A percentile compares a stretch with the other conserved stretches of the same genome.
Conservation (phyloP, 129 eudicot species). For the Centella asiatica region DNA sequence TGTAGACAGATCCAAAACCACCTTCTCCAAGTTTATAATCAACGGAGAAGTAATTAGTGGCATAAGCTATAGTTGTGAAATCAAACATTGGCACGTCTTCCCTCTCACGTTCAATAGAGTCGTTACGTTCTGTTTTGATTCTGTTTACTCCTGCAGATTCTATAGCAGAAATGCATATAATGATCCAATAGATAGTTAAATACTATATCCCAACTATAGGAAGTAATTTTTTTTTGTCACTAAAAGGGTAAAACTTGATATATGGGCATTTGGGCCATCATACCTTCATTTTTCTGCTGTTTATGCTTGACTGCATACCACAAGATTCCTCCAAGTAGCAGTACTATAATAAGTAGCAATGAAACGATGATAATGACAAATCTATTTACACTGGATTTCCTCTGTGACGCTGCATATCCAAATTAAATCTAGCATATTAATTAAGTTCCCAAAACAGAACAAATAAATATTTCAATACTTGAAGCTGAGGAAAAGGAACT, state of each 20-base stretch:
- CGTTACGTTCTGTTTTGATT: not conserved
- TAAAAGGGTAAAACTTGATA: too few relatives aligned
- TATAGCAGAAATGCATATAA: too few relatives aligned
- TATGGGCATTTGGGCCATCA: too few relatives aligned
- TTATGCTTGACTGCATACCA: not conserved
- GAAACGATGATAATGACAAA: not conserved
- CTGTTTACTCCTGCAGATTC: not conserved
- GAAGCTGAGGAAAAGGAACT: too few relatives aligned
- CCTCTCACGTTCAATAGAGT: not conserved
- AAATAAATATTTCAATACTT: too few relatives aligned
- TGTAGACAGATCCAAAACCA: constrained; percentile 6
- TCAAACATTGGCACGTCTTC: not conserved
- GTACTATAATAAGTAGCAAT: not conserved
- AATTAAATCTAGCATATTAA: too few relatives aligned
- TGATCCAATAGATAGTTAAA: too few relatives aligned
- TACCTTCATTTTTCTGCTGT: not conserved
- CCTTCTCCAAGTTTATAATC: constrained; percentile 1
- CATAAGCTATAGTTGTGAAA: not conserved
- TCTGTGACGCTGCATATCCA: not conserved
- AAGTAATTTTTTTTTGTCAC: too few relatives aligned
- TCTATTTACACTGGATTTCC: not conserved
- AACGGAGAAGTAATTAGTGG: not conserved
- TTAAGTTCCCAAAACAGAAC: too few relatives aligned
- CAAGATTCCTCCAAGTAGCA: not conserved
- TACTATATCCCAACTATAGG: too few relatives aligned